Base-by-base conservation (phyloP, 2,329 filamentous ascomycete species). In the Aspergillus fumigatus region DNA sequence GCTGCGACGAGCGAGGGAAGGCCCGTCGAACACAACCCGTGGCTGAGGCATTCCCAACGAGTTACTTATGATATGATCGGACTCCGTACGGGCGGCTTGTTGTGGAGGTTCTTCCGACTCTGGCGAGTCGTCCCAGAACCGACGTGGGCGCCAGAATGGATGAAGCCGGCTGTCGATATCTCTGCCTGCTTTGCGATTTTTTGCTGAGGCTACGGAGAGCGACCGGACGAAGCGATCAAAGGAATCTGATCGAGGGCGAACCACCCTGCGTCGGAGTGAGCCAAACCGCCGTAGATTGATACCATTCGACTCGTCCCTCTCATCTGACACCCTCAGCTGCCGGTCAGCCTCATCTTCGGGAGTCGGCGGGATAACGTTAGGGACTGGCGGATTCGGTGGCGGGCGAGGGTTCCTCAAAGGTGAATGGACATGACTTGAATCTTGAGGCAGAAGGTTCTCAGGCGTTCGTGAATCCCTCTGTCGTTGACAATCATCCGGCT, bases 81-180 rank as follows among this genome's bases (percentile, higher is more conserved):
- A 53, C 29, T 67, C 53, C 2, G 45, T 49, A 25, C 48, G 25
- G 10, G 35, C 23, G 8, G 19, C 29, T 26, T 51, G 54, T 19
- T 58, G 57, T 9, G 61, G 59, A 19, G 77, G 73, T 25, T 67
- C 73, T 41, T 78, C 76, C 10, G 73, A 70, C 50, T 74, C 73
- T 17, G 76, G 72, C 26, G 83, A 70, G 41, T 81, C 82, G 41
- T 85, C 82, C 83, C 83, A 87, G 69, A 86, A 86, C n/a, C 79
- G 79, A 40, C 80, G 80, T 1, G 84, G 84, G 23, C 81, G 78
- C 85, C 85, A 87, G 66, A 86, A 84, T 1, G 84, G 83, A 61
- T 85, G 80, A 5, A 85, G 69, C 43, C 77, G 77, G 47, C 75
- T 75, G 53, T 83, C 77, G 49, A 76, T 71, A 23, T 77, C 72